Evolutionary conservation across 2,329 filamentous ascomycete genomes (phyloP).

Genomic region (Dactylellina haptotyla): DNA sequence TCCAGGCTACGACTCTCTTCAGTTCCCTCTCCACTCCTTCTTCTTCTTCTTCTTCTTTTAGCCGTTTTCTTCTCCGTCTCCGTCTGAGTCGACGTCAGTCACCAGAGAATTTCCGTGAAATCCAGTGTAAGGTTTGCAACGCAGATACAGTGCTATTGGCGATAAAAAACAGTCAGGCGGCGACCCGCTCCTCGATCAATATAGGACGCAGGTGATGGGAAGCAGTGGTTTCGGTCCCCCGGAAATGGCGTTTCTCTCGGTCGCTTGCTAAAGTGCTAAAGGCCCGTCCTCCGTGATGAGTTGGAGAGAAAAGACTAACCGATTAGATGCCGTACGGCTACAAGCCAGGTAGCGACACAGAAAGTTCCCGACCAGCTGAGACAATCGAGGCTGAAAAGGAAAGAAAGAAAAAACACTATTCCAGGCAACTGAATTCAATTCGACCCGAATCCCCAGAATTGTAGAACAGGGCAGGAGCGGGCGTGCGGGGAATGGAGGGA

Average conservation of each 20-base stretch:
- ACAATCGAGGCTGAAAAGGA: slow-evolving; percentile 32
- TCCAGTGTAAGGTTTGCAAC: not conserved
- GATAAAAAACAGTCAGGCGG: not conserved
- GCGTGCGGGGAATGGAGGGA: too few species aligned
- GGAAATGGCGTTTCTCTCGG: too few species aligned
- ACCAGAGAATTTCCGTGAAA: not conserved
- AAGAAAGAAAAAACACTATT: not conserved
- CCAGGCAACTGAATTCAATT: too few species aligned
- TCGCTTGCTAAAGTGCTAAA: too few species aligned
- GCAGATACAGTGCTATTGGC: not conserved
- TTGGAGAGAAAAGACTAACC: slow-evolving; percentile 4
- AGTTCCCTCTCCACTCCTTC: not conserved
- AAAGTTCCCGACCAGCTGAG: slow-evolving; percentile 21
- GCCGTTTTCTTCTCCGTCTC: too few species aligned
- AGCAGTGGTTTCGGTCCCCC: not conserved
- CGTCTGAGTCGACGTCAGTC: slow-evolving; percentile 1
- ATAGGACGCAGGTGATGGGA: not conserved
- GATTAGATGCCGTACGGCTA: slow-evolving; percentile 1
- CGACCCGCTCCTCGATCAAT: too few species aligned
- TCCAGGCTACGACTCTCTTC: slow-evolving; percentile 1
- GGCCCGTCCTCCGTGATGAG: not conserved
- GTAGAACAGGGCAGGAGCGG: too few species aligned
- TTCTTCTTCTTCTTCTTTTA: not conserved
- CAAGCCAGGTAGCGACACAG: not conserved
- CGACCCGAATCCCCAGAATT: too few species aligned